A percentile compares a stretch with the other conserved stretches of the same genome.
phyloP scores from a whole-genome alignment of 2,329 filamentous ascomycete genomes.

The Paracorniculantispora psalliotae region DNA sequence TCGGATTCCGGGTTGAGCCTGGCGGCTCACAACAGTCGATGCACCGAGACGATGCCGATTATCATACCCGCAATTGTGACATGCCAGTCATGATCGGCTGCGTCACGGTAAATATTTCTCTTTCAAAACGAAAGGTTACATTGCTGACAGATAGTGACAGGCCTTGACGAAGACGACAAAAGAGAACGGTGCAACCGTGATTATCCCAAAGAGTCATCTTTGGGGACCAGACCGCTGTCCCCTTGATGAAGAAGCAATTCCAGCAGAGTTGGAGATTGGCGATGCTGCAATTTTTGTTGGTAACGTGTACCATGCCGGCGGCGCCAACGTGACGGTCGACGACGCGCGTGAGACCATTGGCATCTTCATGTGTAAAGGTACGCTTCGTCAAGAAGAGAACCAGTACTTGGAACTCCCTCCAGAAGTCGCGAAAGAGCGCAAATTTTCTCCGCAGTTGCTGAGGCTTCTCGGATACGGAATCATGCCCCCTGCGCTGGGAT shows the following conservation, averaged over 20 bases:
- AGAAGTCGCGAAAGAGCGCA: conserved; percentile 24
- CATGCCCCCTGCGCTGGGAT: conserved; percentile 28
- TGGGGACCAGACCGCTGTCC: conserved; percentile 35
- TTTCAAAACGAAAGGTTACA: neutral
- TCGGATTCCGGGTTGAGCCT: conserved; percentile 35
- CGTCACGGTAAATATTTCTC: conserved; percentile 20
- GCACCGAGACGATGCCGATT: conserved; percentile 32
- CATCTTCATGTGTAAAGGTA: conserved; percentile 31
- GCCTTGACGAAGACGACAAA: conserved; percentile 35
- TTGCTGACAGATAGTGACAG: conserved; percentile 6
- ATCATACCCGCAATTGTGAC: conserved; percentile 27
- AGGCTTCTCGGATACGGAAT: conserved; percentile 30
- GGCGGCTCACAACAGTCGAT: conserved; percentile 35
- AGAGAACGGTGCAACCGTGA: conserved; percentile 38
- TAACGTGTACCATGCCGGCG: conserved; percentile 36
- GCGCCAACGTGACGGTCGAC: conserved; percentile 29
- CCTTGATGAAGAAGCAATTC: conserved; percentile 31
- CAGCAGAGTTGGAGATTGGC: conserved; percentile 35
- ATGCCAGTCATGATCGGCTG: conserved; percentile 35
- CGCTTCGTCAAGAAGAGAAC: conserved; percentile 30
- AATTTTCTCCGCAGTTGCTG: conserved; percentile 28
- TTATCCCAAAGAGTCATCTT: conserved; percentile 35
- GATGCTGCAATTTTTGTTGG: conserved; percentile 36
- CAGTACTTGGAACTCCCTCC: conserved; percentile 28
- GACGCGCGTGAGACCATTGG: conserved; percentile 28